Percentiles rank a stretch among this genome's conserved stretches.
These are phyloP conservation scores for Sisymbrium irio DNA, from an alignment of 345 rosid species.

Conservation along the genomic window DNA sequence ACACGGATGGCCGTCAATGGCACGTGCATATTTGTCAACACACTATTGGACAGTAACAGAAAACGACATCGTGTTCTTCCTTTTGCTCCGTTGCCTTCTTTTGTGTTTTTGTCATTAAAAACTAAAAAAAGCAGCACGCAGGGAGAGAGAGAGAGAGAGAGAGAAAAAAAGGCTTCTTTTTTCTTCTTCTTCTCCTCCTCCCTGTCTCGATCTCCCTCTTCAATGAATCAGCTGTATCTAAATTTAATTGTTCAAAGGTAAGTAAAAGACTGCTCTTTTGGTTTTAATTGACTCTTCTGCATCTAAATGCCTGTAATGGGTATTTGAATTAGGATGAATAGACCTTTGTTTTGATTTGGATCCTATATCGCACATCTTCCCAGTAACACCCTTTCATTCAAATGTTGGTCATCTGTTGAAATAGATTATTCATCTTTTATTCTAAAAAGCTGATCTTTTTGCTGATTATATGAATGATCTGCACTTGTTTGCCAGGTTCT, in stretches of 20 bases:
- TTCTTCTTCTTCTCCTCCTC: neutral
- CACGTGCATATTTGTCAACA: constrained; percentile 6
- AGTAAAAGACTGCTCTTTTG: no score
- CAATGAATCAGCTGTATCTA: neutral
- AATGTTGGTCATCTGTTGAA: no score
- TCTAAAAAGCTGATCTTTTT: neutral
- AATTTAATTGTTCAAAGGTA: neutral
- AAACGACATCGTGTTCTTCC: constrained; percentile 9
- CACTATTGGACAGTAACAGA: no score
- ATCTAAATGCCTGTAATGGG: neutral
- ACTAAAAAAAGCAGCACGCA: neutral
- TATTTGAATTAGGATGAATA: neutral
- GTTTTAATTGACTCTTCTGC: no score
- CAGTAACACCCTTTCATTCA: no score
- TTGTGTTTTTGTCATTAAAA: constrained; percentile 19
- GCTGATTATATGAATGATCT: neutral
- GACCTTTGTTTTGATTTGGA: no score
- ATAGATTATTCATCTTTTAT: neutral
- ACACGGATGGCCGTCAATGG: neutral
- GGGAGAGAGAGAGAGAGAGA: constrained; percentile 19
- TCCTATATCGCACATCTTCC: no score
- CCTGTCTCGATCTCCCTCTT: constrained; percentile 7
- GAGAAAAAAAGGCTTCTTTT: neutral
- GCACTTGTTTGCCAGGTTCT: constrained; percentile 3
- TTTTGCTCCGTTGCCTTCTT: neutral